Base-by-base conservation (phyloP, 345 rosid genomes). In the Nasturtium officinale region DNA sequence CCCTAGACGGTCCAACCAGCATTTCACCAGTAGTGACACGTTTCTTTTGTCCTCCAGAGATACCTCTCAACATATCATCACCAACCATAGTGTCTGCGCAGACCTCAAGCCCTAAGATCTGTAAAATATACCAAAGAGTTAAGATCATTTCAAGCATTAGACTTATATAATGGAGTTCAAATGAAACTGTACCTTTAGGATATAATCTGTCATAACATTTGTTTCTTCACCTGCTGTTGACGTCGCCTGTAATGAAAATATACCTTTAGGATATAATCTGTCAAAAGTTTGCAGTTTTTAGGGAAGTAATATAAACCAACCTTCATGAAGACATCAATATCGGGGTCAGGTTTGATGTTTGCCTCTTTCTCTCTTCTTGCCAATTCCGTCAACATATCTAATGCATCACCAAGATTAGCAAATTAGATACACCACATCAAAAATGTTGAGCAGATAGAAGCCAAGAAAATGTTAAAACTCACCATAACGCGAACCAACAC, bases 11-110 rank as follows among this genome's bases (percentile, higher is more conserved):
- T 52, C 95, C 97, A 54, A 85, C 95, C 20, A 89, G 79, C 92
- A 89, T 89, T 64, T 88, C 92, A 85, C 94, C 95, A n/a, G 91
- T 89, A 37, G 91, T 89, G 28, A 89, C 88, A 56, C 95, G 87
- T 72, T 85, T 88, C 79, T 71, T 85, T 73, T 88, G 91, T 47
- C 91, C 91, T 73, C 94, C 94, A 8, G 94, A 88, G 57, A 86
- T 82, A 3, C 94, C 94, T 79, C 89, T 83, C 59, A 85, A 15
- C 94, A 88, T 85, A 57, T 83, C 87, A 78, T 85, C 81, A 1
- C 94, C 94, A 5, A 89, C 95, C 74, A 89, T 60, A 20, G 85
- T 86, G 71, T 89, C 94, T 9, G 91, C 91, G 43, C 94, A 89
- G 17, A 84, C 75, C 20, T 89, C 91, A 63, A 85, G 78, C 56